These are phyloP conservation scores for Megacollybia marginata DNA, from an alignment of 768 basidiomycete species.

Conservation along the genomic window DNA sequence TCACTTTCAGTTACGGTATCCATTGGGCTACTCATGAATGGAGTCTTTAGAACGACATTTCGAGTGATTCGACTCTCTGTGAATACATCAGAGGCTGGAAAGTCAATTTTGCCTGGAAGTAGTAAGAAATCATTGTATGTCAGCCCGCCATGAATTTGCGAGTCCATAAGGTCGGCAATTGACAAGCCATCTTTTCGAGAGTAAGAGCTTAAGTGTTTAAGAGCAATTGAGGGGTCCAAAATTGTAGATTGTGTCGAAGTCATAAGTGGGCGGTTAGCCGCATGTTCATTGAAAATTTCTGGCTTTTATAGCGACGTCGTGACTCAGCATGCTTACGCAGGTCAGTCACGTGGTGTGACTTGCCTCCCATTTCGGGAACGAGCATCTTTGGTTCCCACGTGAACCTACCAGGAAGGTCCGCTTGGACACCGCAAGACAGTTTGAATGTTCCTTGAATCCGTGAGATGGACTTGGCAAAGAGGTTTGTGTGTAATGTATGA, in stretches of 20 bases:
- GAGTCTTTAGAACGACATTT: slow-evolving; percentile 88
- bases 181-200: slow-evolving; percentile 73
- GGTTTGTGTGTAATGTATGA: too few relatives aligned
- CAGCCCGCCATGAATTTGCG: slow-evolving; percentile 77
- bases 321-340: too few relatives aligned
- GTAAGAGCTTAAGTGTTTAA: slow-evolving; percentile 73
- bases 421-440: too few relatives aligned
- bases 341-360: too few relatives aligned
- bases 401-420: too few relatives aligned
- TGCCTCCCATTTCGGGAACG: too few relatives aligned
- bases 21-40: slow-evolving; percentile 98
- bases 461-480: too few relatives aligned
- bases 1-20: slow-evolving; percentile 96
- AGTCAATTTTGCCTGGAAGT: slow-evolving; percentile 93
- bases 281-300: slow-evolving; percentile 1
- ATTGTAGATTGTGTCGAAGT: slow-evolving; percentile 25
- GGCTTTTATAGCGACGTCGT: slow-evolving; percentile 1
- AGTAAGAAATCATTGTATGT: slow-evolving; percentile 98
- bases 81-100: slow-evolving; percentile 71
- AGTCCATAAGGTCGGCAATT: slow-evolving; percentile 82
- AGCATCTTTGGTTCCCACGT: too few relatives aligned
- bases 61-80: slow-evolving; percentile 85
- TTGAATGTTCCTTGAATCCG: too few relatives aligned
- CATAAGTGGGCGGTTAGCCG: slow-evolving; percentile 2
- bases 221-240: slow-evolving; percentile 66